These are phyloP conservation scores for Xylariaceae sp. DNA, from an alignment of 2,329 filamentous ascomycete species.

Conservation along the genomic window DNA sequence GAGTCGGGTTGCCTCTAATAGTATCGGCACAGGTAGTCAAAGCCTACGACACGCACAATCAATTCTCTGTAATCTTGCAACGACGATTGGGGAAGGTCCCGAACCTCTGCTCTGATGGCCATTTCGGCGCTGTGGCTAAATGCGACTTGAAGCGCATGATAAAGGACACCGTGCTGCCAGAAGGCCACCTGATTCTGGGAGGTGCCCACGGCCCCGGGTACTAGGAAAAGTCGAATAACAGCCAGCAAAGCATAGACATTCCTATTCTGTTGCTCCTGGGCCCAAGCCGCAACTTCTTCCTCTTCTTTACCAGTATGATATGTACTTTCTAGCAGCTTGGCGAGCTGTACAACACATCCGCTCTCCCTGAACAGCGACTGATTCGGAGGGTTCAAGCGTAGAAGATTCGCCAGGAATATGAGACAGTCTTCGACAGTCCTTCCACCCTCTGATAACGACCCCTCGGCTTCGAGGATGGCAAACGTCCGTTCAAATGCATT, in stretches of 20 bases:
- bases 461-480: conserved; percentile 73
- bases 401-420: conserved; percentile 81
- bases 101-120: conserved; percentile 69
- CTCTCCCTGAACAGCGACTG: conserved; percentile 92
- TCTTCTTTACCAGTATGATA: conserved; percentile 49
- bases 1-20: conserved; percentile 69
- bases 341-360: conserved; percentile 69
- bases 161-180: conserved; percentile 74
- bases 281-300: conserved; percentile 66
- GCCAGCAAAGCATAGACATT: conserved; percentile 88
- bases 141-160: conserved; percentile 73
- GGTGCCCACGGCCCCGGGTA: conserved; percentile 73
- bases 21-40: conserved; percentile 81
- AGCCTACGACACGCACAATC: conserved; percentile 45
- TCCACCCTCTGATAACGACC: conserved; percentile 74
- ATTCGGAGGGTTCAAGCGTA: conserved; percentile 83
- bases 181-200: conserved; percentile 80
- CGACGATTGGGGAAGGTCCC: conserved; percentile 22
- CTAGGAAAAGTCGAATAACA: conserved; percentile 79
- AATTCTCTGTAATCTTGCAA: conserved; percentile 19
- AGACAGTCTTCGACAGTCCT: conserved; percentile 89
- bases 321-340: conserved; percentile 60
- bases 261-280: conserved; percentile 72
- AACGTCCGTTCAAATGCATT: conserved; percentile 89
- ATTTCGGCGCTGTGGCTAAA: conserved; percentile 69